A percentile compares a stretch with the other conserved stretches of the same genome.
Evolutionary conservation across 805 yeast genomes (phyloP).

Genomic region (Brettanomyces naardenensis): DNA sequence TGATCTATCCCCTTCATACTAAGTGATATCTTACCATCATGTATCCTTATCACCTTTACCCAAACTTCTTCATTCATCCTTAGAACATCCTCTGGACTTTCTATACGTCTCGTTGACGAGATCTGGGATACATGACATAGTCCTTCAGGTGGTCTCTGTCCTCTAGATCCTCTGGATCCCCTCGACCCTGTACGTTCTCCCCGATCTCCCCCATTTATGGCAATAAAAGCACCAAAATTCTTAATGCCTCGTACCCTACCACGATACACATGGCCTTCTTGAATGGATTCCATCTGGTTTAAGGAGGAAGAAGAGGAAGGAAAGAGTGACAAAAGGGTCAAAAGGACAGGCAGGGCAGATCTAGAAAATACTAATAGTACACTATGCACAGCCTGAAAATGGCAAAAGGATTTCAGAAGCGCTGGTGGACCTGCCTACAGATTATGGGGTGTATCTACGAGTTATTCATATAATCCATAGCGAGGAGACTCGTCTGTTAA

Average conservation of each 20-base stretch:
- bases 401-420: too few relatives aligned
- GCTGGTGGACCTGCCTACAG: too few relatives aligned
- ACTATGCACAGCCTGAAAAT: too few relatives aligned
- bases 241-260: slow-evolving; percentile 58
- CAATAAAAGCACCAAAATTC: slow-evolving; percentile 73
- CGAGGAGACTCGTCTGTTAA: too few relatives aligned
- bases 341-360: too few relatives aligned
- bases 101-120: slow-evolving; percentile 35
- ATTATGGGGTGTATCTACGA: too few relatives aligned
- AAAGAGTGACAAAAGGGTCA: too few relatives aligned
- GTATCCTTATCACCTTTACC: slow-evolving; percentile 46
- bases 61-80: slow-evolving; percentile 51
- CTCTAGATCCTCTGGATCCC: slow-evolving; percentile 5
- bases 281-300: background rate
- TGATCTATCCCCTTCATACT: slow-evolving; percentile 73
- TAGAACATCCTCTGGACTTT: slow-evolving; percentile 53
- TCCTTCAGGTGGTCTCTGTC: slow-evolving; percentile 37
- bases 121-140: slow-evolving; percentile 75
- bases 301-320: too few relatives aligned
- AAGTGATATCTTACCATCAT: slow-evolving; percentile 45
- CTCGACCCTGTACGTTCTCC: slow-evolving; percentile 11
- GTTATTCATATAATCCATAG: too few relatives aligned
- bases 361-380: too few relatives aligned
- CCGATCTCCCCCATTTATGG: slow-evolving; percentile 29
- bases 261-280: slow-evolving; percentile 38